Percentiles rank a stretch among this genome's conserved stretches.
Conservation (phyloP, 495 filamentous ascomycete genomes). For the Penicillium desertorum region DNA sequence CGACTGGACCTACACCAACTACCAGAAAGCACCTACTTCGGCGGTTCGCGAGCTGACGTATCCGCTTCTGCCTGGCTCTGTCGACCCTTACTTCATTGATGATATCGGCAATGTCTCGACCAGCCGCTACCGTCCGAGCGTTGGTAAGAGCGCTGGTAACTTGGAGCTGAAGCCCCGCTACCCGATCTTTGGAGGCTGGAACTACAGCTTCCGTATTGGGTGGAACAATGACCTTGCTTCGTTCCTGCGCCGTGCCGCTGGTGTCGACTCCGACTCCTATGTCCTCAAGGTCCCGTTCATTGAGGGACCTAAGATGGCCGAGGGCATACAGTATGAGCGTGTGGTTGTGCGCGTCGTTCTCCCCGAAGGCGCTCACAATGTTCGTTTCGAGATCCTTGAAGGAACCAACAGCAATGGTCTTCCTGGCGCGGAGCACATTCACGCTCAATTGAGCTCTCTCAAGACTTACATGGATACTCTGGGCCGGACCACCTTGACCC, state of each 20-base stretch:
- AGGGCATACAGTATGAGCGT: conserved; percentile 83
- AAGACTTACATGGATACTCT: conserved; percentile 93
- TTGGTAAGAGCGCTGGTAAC: conserved; percentile 65
- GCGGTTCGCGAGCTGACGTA: conserved; percentile 82
- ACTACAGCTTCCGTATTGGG: conserved; percentile 91
- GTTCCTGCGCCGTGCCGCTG: conserved; percentile 64
- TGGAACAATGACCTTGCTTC: conserved; percentile 84
- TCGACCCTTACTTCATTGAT: conserved; percentile 90
- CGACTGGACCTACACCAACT: conserved; percentile 68
- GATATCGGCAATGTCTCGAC: conserved; percentile 97
- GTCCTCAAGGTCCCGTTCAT: conserved; percentile 95
- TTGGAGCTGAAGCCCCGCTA: conserved; percentile 91
- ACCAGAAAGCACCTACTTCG: conserved; percentile 70
- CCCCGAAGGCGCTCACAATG: conserved; percentile 88
- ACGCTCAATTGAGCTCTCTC: conserved; percentile 59
- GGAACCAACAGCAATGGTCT: conserved; percentile 40
- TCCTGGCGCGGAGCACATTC: conserved; percentile 34
- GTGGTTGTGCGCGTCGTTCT: conserved; percentile 78
- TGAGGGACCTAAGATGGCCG: conserved; percentile 80
- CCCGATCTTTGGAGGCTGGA: conserved; percentile 95
- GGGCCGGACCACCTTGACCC: conserved; percentile 77
- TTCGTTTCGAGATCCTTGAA: conserved; percentile 45
- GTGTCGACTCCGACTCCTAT: conserved; percentile 57
- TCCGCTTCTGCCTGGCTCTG: conserved; percentile 72
- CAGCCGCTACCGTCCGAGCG: conserved; percentile 77